Conservation (phyloP, 176 grass and related monocot species). For the Neostapfia colusana region DNA sequence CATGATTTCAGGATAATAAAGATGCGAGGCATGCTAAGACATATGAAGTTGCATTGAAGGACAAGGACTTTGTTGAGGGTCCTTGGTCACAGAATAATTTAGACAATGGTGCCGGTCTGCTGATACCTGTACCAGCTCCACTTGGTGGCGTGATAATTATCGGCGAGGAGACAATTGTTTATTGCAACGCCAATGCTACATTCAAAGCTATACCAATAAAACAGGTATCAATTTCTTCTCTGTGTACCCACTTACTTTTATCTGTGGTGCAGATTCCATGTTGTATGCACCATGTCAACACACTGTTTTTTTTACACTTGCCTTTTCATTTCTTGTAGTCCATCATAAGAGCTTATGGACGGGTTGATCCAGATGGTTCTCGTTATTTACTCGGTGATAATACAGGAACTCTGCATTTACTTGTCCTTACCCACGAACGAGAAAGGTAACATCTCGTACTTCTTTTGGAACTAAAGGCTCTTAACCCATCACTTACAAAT, state of each 20-base stretch:
- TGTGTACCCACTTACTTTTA: constrained; percentile 1
- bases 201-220: constrained; percentile 99
- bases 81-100: constrained; percentile 98
- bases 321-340: constrained; percentile 57
- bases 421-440: constrained; percentile 93
- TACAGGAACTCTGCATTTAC: constrained; percentile 86
- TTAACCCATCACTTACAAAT: constrained; percentile 11
- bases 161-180: constrained; percentile 94
- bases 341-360: constrained; percentile 93
- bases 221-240: constrained; percentile 49
- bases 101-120: constrained; percentile 85
- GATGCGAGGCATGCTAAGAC: constrained; percentile 98
- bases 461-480: constrained; percentile 23
- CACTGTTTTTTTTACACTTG: constrained; percentile 14
- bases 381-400: constrained; percentile 96
- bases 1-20: constrained; percentile 77
- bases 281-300: neutral
- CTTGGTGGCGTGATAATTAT: constrained; percentile 96
- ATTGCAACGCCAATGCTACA: constrained; percentile 73
- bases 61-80: constrained; percentile 94
- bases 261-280: constrained; percentile 11
- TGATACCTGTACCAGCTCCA: constrained; percentile 90
- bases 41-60: constrained; percentile 92
- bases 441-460: constrained; percentile 60
- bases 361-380: constrained; percentile 95